Percentiles rank a stretch among this genome's conserved stretches.
Conservation (phyloP, 305 asterid genomes). For the Caryopteris hybrid region DNA sequence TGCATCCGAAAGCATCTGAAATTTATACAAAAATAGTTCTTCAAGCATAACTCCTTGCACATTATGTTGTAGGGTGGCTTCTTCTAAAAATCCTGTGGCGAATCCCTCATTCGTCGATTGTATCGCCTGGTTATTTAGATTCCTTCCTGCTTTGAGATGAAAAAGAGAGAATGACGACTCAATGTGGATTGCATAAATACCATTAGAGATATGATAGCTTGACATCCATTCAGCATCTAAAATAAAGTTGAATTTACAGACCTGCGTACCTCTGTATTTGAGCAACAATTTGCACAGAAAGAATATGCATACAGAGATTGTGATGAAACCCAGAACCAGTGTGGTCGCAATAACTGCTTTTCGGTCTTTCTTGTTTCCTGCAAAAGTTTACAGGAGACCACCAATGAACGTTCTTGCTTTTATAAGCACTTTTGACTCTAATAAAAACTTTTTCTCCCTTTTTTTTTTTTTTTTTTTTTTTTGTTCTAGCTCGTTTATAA, state of each 20-base stretch:
- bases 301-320: not conserved
- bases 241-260: not conserved
- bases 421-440: too few species aligned
- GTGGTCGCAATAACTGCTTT: not conserved
- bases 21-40: conserved; percentile 25
- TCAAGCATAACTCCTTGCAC: conserved; percentile 23
- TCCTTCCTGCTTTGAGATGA: not conserved
- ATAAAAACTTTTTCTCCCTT: too few species aligned
- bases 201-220: too few species aligned
- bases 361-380: conserved; percentile 14
- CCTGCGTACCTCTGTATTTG: conserved; percentile 26
- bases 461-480: too few species aligned
- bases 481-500: too few species aligned
- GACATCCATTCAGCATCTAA: not conserved
- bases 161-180: too few species aligned
- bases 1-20: conserved; percentile 31
- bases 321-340: conserved; percentile 10
- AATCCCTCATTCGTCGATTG: too few species aligned
- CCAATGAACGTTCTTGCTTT: not conserved
- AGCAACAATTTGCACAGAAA: conserved; percentile 2
- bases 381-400: not conserved
- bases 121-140: not conserved
- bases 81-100: conserved; percentile 2
- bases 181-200: not conserved
- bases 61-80: not conserved